phyloP scores from a whole-genome alignment of 352 stramenopile species.

The Phytophthora sojae region DNA sequence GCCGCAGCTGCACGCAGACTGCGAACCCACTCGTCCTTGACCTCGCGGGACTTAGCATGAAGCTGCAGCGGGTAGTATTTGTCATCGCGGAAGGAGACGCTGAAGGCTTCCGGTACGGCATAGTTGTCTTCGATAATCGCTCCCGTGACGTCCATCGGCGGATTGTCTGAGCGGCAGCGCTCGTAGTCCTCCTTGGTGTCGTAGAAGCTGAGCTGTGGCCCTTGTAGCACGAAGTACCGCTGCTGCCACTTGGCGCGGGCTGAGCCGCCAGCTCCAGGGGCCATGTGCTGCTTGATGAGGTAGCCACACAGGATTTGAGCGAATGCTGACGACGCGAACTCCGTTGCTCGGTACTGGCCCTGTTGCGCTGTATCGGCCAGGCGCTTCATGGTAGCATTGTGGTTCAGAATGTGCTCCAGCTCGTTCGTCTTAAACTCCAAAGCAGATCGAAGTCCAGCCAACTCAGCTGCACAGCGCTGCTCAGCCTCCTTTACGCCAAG shows the following conservation, averaged over 20 bases:
- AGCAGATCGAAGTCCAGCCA: slow-evolving; percentile 67
- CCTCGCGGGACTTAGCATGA: slow-evolving; percentile 80
- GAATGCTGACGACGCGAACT: slow-evolving; percentile 79
- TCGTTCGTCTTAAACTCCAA: slow-evolving; percentile 91
- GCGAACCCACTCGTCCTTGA: slow-evolving; percentile 84
- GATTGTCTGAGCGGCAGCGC: slow-evolving; percentile 79
- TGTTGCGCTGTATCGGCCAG: slow-evolving; percentile 87
- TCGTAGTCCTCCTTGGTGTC: slow-evolving; percentile 91
- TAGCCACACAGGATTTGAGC: slow-evolving; percentile 81
- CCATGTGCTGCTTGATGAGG: slow-evolving; percentile 86
- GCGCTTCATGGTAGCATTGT: slow-evolving; percentile 89
- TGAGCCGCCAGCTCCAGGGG: slow-evolving; percentile 45
- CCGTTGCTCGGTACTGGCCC: slow-evolving; percentile 85
- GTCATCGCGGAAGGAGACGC: slow-evolving; percentile 80
- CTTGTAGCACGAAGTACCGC: slow-evolving; percentile 88
- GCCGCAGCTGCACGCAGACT: slow-evolving; percentile 67
- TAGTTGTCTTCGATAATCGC: slow-evolving; percentile 81
- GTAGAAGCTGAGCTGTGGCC: slow-evolving; percentile 80
- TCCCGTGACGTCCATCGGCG: slow-evolving; percentile 81
- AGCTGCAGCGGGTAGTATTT: slow-evolving; percentile 85
- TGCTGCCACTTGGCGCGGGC: slow-evolving; percentile 84
- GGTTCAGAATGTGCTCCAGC: slow-evolving; percentile 87
- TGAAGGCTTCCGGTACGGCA: slow-evolving; percentile 83
- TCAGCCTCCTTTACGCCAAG: slow-evolving; percentile 79
- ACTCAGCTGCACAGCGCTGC: slow-evolving; percentile 73